Evolutionary conservation across 768 basidiomycete genomes (phyloP).

Genomic region (Trametes villosa): DNA sequence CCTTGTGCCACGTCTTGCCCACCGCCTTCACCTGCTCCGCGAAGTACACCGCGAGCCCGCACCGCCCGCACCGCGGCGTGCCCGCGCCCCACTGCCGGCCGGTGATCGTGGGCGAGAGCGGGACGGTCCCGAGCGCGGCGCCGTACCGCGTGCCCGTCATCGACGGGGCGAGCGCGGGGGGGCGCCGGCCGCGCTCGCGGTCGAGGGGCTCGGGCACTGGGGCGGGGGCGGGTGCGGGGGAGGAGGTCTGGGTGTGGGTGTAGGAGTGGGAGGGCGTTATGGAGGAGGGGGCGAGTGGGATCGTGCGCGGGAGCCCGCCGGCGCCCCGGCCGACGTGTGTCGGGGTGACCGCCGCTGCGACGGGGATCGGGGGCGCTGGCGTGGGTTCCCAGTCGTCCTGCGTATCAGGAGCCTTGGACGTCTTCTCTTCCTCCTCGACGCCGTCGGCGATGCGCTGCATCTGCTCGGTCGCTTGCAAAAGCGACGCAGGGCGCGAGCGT

Average conservation of each 20-base stretch:
- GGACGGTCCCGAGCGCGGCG: constrained; percentile 44
- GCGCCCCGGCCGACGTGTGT: constrained; percentile 53
- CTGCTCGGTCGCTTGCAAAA: constrained; percentile 13
- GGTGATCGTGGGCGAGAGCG: constrained; percentile 32
- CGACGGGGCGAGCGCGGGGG: constrained; percentile 43
- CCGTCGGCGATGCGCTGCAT: constrained; percentile 10
- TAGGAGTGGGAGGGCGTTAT: constrained; percentile 28
- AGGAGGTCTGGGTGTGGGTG: not conserved
- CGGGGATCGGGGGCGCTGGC: constrained; percentile 15
- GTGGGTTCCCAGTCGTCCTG: not conserved
- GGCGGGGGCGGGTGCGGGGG: not conserved
- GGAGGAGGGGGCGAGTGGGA: constrained; percentile 51
- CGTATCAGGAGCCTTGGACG: not conserved
- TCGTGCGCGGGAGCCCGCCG: constrained; percentile 55
- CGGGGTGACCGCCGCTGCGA: constrained; percentile 26
- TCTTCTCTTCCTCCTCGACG: constrained; percentile 9
- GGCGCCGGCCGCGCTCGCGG: not conserved
- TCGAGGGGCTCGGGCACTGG: not conserved
- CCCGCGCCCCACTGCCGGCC: constrained; percentile 51
- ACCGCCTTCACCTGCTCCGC: constrained; percentile 85
- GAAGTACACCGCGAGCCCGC: constrained; percentile 80
- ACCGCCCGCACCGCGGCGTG: constrained; percentile 69
- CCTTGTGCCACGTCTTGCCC: constrained; percentile 80
- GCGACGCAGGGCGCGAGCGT: constrained; percentile 15
- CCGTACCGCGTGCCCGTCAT: constrained; percentile 73